phyloP scores from a whole-genome alignment of 1,139 yeast genomes.

The Nakaseomyces kungkrabaensis region DNA sequence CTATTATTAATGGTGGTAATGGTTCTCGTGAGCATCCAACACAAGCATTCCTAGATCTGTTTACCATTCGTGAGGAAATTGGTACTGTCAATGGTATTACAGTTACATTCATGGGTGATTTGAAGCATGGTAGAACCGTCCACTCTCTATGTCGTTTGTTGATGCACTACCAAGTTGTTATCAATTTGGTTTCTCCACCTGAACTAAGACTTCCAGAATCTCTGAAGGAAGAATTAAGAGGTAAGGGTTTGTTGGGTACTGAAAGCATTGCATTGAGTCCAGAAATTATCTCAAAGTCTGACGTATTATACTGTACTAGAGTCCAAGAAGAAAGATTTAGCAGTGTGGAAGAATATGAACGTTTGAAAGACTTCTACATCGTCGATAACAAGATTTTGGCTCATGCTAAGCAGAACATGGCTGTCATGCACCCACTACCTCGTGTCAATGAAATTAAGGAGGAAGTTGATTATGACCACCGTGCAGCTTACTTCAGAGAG shows the following conservation, averaged over 20 bases:
- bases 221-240: slow-evolving; percentile 53
- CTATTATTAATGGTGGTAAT: slow-evolving; percentile 95
- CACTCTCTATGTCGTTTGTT: slow-evolving; percentile 90
- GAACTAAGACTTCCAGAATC: slow-evolving; percentile 76
- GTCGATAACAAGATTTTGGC: slow-evolving; percentile 87
- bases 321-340: slow-evolving; percentile 94
- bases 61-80: slow-evolving; percentile 96
- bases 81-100: slow-evolving; percentile 98
- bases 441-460: slow-evolving; percentile 93
- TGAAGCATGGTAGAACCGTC: slow-evolving; percentile 96
- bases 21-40: slow-evolving; percentile 98
- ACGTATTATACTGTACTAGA: slow-evolving; percentile 94
- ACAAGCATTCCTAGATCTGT: slow-evolving; percentile 92
- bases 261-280: slow-evolving; percentile 74
- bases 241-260: slow-evolving; percentile 55
- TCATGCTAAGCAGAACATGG: slow-evolving; percentile 96
- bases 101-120: slow-evolving; percentile 97
- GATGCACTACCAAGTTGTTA: slow-evolving; percentile 84
- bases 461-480: slow-evolving; percentile 97
- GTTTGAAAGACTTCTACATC: slow-evolving; percentile 83
- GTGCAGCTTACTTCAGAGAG: slow-evolving; percentile 99
- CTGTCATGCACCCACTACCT: slow-evolving; percentile 98
- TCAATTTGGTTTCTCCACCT: slow-evolving; percentile 85
- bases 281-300: slow-evolving; percentile 79
- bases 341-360: slow-evolving; percentile 64